Evolutionary conservation across 306 rosid species (phyloP).

Genomic region (Pyrus pyrifolia): DNA sequence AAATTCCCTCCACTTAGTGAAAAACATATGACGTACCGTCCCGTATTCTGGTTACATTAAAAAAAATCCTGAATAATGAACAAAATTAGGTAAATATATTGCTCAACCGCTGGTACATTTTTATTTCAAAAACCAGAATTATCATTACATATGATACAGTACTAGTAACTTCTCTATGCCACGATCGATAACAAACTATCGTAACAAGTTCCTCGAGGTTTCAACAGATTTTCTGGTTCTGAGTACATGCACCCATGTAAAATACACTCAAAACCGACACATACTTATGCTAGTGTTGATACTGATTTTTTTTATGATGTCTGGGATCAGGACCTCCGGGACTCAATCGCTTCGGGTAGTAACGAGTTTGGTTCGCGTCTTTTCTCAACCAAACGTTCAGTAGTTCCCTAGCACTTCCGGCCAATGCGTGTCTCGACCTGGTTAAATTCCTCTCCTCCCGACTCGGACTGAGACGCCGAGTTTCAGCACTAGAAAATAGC

Average conservation of each 20-base stretch:
- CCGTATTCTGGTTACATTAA: no score
- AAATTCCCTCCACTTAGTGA: no score
- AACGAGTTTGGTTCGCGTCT: not conserved
- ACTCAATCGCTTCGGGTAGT: not conserved
- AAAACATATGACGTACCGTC: no score
- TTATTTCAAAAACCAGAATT: not conserved
- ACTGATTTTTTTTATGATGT: not conserved
- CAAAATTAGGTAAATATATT: not conserved
- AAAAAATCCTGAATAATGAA: not conserved
- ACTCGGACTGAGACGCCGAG: conserved; percentile 9
- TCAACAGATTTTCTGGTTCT: not conserved
- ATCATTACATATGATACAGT: not conserved
- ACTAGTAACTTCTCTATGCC: not conserved
- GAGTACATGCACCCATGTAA: not conserved
- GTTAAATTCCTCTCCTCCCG: not conserved
- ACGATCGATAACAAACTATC: not conserved
- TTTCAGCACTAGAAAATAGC: not conserved
- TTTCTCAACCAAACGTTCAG: not conserved
- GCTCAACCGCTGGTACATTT: not conserved
- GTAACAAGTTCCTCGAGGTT: not conserved
- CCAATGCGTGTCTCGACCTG: not conserved
- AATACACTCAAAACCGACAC: not conserved
- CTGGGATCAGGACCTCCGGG: conserved; percentile 32
- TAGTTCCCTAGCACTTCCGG: not conserved
- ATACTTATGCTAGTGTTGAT: not conserved